These are phyloP conservation scores for Staphylotrichum tortipilum DNA, from an alignment of 495 filamentous ascomycete species.

Conservation along the genomic window DNA sequence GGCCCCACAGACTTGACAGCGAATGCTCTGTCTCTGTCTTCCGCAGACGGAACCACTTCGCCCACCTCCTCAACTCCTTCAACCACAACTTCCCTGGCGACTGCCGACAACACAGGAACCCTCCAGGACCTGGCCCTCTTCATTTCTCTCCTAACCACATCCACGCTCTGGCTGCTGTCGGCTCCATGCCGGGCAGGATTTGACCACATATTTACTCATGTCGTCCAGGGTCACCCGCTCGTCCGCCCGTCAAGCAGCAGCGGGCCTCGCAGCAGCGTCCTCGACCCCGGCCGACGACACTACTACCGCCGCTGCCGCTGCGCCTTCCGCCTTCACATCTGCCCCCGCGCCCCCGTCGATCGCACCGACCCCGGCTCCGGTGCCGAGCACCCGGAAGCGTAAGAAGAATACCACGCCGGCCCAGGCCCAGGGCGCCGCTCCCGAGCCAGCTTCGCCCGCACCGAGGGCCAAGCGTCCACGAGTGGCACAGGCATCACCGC, in stretches of 20 bases:
- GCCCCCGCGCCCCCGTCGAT: constrained; percentile 35
- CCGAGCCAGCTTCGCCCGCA: constrained; percentile 28
- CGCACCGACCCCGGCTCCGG: constrained; percentile 25
- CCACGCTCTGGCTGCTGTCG: constrained; percentile 9
- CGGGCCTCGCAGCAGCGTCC: constrained; percentile 46
- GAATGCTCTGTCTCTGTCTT: constrained; percentile 1
- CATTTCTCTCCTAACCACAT: not conserved
- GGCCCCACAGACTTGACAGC: constrained; percentile 4
- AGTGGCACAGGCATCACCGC: constrained; percentile 25
- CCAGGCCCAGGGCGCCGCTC: constrained; percentile 12
- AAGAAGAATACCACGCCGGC: constrained; percentile 26
- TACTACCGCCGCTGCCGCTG: too few relatives aligned
- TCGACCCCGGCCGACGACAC: constrained; percentile 38
- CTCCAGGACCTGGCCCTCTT: not conserved
- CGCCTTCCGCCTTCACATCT: constrained; percentile 30
- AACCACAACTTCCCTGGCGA: constrained; percentile 1
- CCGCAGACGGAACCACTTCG: not conserved
- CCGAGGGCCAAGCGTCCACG: constrained; percentile 49
- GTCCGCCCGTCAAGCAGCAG: constrained; percentile 69
- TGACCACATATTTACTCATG: constrained; percentile 53
- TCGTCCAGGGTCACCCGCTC: constrained; percentile 77
- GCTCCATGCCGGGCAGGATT: constrained; percentile 13
- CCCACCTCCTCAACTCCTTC: too few relatives aligned
- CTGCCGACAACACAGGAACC: constrained; percentile 5
- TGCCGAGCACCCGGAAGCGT: constrained; percentile 32